Conservation (phyloP, 2,329 filamentous ascomycete species). For the Nothophaeocryptopus gaeumannii region DNA sequence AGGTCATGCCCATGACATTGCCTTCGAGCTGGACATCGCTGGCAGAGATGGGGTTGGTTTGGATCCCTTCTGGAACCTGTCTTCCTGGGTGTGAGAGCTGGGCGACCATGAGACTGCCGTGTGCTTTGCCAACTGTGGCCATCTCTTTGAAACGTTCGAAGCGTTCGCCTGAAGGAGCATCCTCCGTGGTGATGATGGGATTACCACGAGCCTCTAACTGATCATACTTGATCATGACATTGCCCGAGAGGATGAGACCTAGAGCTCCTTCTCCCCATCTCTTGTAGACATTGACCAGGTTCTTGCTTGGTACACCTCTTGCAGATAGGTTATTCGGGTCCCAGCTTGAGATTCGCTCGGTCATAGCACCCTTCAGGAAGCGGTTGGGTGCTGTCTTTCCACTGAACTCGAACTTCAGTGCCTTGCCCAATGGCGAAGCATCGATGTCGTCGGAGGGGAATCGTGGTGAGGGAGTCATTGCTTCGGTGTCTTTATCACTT, state of each 20-base stretch:
- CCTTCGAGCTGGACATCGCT: constrained; percentile 49
- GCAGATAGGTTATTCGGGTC: constrained; percentile 51
- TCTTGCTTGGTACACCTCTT: constrained; percentile 54
- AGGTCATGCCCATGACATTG: constrained; percentile 48
- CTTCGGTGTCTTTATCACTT: too few species aligned
- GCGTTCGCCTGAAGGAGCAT: constrained; percentile 53
- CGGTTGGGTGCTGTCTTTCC: constrained; percentile 59
- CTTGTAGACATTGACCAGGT: constrained; percentile 57
- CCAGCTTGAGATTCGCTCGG: constrained; percentile 62
- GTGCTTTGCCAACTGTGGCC: constrained; percentile 53
- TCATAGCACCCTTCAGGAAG: constrained; percentile 68
- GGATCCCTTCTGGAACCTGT: constrained; percentile 49
- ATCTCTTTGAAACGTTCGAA: constrained; percentile 60
- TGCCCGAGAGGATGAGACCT: constrained; percentile 60
- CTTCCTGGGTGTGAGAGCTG: constrained; percentile 64
- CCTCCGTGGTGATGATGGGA: constrained; percentile 56
- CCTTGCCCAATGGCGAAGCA: constrained; percentile 41
- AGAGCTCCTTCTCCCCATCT: constrained; percentile 59
- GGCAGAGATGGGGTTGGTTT: constrained; percentile 52
- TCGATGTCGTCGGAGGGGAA: constrained; percentile 43
- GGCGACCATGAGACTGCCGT: constrained; percentile 58
- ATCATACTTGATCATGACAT: constrained; percentile 48
- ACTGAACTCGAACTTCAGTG: constrained; percentile 48
- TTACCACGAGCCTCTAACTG: constrained; percentile 41
- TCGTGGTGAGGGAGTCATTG: constrained; percentile 38